Base-by-base conservation (phyloP, 345 rosid species). In the Bruguiera parviflora region DNA sequence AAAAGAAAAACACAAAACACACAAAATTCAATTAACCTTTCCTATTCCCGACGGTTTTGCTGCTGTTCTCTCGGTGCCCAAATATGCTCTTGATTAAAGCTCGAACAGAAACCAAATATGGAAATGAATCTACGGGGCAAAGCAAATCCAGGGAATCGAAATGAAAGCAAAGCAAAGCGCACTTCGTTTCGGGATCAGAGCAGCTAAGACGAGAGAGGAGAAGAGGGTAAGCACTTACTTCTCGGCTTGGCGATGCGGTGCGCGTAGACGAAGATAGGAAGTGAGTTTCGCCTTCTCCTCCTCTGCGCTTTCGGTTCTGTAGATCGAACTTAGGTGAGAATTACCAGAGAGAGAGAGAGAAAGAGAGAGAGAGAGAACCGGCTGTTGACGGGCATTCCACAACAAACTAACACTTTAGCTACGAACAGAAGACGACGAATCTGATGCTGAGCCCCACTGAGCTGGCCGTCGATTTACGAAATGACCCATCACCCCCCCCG, bases 171-270 rank as follows among this genome's bases (percentile, higher is more conserved):
- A 59, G 33, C 65, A 66, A 65, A 60, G n/a, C 63, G 24, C 10
- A 46, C 5, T 28, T 16, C 47, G 43, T 49, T 55, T 62, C 28
- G 28, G 29, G 61, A 75, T 74, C 69, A 64, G 4, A 13, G 56
- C 56, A 69, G 56, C 66, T 25, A 43, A 31, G 39, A 70, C 24
- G 61, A 11, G 20, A 65, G n/a, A 52, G 28, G 21, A 18, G 5
- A 31, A 28, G n/a, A 2, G 19, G 21, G 37, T 2, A 5, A 27
- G 22, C 22, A 49, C 3, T 20, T 64, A 75, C 78, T 73, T 75
- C 59, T 56, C 59, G 25, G 18, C 28, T 16, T 11, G 5, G 46
- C 6, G 61, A 56, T 56, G 13, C 24, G 31, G 28, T 31, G 16
- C 24, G 31, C 28, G 6, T 27, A 21, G 28, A 56, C 18, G 28